Evolutionary conservation across 2,329 filamentous ascomycete species (phyloP), one percentile per base, ranked within the genome.

Genomic region (Aspergillus udagawae): DNA sequence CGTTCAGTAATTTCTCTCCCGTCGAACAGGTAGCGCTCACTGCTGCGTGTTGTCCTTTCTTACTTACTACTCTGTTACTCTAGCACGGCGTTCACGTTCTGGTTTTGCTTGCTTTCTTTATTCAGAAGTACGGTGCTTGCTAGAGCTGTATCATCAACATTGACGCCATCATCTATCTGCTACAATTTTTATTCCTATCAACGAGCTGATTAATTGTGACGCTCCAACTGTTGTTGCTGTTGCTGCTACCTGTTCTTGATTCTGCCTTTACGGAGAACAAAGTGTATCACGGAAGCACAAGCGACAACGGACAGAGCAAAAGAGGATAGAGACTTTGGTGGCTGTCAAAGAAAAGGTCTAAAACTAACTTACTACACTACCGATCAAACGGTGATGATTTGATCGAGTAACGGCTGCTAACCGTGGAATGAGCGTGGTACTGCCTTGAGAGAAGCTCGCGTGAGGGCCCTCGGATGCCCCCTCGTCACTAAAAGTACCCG

Each of bases 361-460:
- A 25, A 4, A 25, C 12, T 47, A 44, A 44, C 20, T 44, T 44
- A 44, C 21, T 21, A 44, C 21, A 27, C 44, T 47, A 14, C 12
- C 23, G 21, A 47, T 6, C 44, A 47, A 47, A 47, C 10, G 44
- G 21, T 47, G 44, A 47, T 47, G 44, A 47, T 47, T 47, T 47
- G 44, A 47, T 27, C 21, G 21, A 47, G 44, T 12, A 27, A 27
- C 23, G 12, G 44, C 44, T 47, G 21, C 44, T 47, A 27, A 47
- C 44, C 44, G 44, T 47, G 44, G 44, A 47, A 25, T 47, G 44
- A 47, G 12, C 20, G 12, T 47, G 44, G 44, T 47, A 25, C 44
- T 47, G 50, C 29, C 44, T 25, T 29, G 44, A 48, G 35, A 58
- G 48, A 17, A 51, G 52, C 51, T 57, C 55, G 52, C 35, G 55